Evolutionary conservation across 495 filamentous ascomycete species (phyloP).

Genomic region (Tricharina praecox): DNA sequence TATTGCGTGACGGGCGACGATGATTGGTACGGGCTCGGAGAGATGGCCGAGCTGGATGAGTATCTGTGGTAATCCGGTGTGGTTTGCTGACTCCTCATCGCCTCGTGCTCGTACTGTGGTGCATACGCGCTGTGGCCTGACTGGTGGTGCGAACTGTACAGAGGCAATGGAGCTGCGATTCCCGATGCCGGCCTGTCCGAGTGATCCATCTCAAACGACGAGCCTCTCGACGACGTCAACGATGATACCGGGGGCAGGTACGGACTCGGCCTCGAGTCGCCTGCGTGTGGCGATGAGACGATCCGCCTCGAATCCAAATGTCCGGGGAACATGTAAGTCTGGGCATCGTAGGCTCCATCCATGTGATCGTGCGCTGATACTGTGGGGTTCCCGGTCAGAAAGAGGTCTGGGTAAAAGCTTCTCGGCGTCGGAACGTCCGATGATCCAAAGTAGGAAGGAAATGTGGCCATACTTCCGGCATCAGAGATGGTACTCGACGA

Average conservation of each 20-base stretch:
- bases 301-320: slow-evolving; percentile 20
- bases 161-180: slow-evolving; percentile 10
- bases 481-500: slow-evolving; percentile 19
- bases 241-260: slow-evolving; percentile 23
- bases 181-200: slow-evolving; percentile 12
- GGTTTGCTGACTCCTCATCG: not conserved
- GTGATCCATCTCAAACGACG: slow-evolving; percentile 22
- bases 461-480: slow-evolving; percentile 19
- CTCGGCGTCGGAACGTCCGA: not conserved
- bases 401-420: slow-evolving; percentile 8
- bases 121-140: not conserved
- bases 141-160: slow-evolving; percentile 3
- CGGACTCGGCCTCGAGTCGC: slow-evolving; percentile 20
- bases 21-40: slow-evolving; percentile 12
- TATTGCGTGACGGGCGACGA: slow-evolving; percentile 16
- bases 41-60: slow-evolving; percentile 7
- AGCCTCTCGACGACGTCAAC: slow-evolving; percentile 24
- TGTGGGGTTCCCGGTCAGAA: slow-evolving; percentile 17
- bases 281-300: slow-evolving; percentile 18
- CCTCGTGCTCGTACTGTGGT: not conserved
- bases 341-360: slow-evolving; percentile 21
- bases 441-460: slow-evolving; percentile 8
- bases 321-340: slow-evolving; percentile 14
- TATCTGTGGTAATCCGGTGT: slow-evolving; percentile 16
- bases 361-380: slow-evolving; percentile 13